A percentile compares a stretch with the other conserved stretches of the same genome.
Evolutionary conservation across 345 rosid species (phyloP).

Genomic region (Acer saccharum): DNA sequence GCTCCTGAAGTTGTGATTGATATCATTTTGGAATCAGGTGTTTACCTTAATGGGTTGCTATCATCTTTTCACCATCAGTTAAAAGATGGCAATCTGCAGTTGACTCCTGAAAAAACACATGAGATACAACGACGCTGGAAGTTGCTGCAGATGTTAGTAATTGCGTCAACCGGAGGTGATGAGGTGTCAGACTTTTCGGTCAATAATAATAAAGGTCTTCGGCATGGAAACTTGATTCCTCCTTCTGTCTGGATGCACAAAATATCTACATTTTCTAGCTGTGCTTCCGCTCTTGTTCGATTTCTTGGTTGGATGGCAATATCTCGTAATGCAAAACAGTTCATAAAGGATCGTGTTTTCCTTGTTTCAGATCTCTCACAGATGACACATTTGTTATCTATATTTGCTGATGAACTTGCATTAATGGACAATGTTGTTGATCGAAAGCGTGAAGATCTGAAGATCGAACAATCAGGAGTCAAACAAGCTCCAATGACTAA

Average conservation of each 20-base stretch:
- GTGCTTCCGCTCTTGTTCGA: constrained; percentile 64
- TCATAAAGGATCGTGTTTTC: constrained; percentile 49
- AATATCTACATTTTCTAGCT: constrained; percentile 60
- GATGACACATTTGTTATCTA: constrained; percentile 56
- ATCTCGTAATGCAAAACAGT: constrained; percentile 65
- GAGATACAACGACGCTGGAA: constrained; percentile 61
- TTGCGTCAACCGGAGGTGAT: constrained; percentile 66
- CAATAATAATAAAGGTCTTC: constrained; percentile 38
- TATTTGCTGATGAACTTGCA: constrained; percentile 76
- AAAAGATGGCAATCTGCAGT: constrained; percentile 48
- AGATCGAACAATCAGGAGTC: constrained; percentile 27
- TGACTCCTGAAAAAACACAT: constrained; percentile 45
- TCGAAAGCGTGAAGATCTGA: constrained; percentile 36
- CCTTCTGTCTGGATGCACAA: constrained; percentile 68
- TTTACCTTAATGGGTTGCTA: constrained; percentile 55
- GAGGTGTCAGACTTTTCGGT: constrained; percentile 46
- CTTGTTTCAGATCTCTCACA: constrained; percentile 70
- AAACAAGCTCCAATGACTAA: constrained; percentile 23
- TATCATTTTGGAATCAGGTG: constrained; percentile 61
- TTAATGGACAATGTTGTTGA: constrained; percentile 42
- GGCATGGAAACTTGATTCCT: constrained; percentile 60
- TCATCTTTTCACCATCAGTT: constrained; percentile 45
- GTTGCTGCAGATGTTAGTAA: constrained; percentile 66
- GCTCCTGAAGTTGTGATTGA: constrained; percentile 61
- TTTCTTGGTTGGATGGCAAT: constrained; percentile 94